phyloP scores from a whole-genome alignment of 2,329 filamentous ascomycete genomes.

The Exophiala aquamarina region DNA sequence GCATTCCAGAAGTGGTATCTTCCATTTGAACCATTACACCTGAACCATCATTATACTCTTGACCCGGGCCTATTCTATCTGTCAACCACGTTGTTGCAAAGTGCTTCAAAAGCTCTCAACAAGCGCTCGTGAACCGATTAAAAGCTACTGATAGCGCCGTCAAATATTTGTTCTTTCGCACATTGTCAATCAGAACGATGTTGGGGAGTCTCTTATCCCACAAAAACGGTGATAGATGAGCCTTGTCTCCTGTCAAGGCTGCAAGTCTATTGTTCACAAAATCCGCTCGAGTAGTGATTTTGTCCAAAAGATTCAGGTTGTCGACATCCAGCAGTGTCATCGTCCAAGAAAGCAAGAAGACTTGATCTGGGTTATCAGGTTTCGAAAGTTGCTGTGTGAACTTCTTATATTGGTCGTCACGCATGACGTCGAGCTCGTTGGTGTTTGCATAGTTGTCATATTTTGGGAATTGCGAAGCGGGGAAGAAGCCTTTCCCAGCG shows the following conservation, averaged over 20 bases:
- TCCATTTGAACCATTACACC: no score
- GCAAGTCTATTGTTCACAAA: conserved; percentile 4
- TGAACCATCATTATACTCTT: no score
- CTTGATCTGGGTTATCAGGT: conserved; percentile 8
- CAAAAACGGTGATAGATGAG: not conserved
- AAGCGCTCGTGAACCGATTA: not conserved
- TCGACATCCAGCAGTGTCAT: conserved; percentile 10
- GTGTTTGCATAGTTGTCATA: conserved; percentile 36
- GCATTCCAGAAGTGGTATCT: no score
- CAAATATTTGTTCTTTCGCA: conserved; percentile 1
- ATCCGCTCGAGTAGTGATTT: conserved; percentile 3
- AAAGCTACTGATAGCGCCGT: not conserved
- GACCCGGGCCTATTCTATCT: no score
- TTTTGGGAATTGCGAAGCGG: conserved; percentile 34
- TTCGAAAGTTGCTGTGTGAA: conserved; percentile 20
- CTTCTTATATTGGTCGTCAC: conserved; percentile 39
- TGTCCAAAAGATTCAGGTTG: conserved; percentile 9
- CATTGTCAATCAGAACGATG: conserved; percentile 10
- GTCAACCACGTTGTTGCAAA: no score
- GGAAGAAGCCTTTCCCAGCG: conserved; percentile 38
- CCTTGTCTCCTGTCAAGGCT: conserved; percentile 2
- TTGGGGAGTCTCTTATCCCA: conserved; percentile 2
- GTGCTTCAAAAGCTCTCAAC: not conserved
- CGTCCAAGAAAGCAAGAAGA: conserved; percentile 24
- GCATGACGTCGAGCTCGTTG: conserved; percentile 34